Percentiles rank a stretch among this genome's conserved stretches.
Evolutionary conservation across 148 eudicot species (phyloP).

Genomic region (Cornus suecica): DNA sequence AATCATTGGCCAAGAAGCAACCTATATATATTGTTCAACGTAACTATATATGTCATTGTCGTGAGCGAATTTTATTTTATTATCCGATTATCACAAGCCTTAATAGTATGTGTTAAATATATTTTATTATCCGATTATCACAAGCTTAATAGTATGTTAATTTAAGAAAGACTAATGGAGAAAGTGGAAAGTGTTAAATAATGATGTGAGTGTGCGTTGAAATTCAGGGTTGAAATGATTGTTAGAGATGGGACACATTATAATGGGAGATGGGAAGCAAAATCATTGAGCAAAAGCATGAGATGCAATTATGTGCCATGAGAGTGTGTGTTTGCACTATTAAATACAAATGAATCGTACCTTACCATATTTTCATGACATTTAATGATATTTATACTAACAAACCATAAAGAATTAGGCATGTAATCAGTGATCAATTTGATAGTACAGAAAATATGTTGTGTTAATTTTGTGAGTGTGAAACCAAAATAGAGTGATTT

Average conservation of each 20-base stretch:
- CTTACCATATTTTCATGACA: neutral
- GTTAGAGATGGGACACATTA: neutral
- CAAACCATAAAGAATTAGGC: neutral
- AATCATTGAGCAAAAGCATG: conserved; percentile 25
- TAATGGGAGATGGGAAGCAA: conserved; percentile 19
- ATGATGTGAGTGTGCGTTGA: neutral
- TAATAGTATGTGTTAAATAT: too few species aligned
- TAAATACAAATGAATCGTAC: neutral
- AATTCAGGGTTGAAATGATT: neutral
- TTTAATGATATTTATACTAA: neutral
- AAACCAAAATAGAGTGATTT: too few species aligned
- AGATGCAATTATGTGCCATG: conserved; percentile 21
- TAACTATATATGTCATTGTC: too few species aligned
- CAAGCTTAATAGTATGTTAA: too few species aligned
- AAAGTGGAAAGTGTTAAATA: too few species aligned
- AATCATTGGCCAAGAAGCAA: too few species aligned
- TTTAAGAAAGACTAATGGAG: too few species aligned
- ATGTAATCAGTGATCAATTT: neutral
- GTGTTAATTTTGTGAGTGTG: too few species aligned
- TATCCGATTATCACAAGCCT: too few species aligned
- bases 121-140: too few species aligned
- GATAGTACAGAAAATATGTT: neutral
- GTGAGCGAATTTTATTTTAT: too few species aligned
- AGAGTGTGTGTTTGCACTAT: conserved; percentile 16
- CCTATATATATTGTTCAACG: too few species aligned